These are phyloP conservation scores for Rhododendron ferrugineum DNA, from an alignment of 148 eudicot genomes.

Conservation along the genomic window DNA sequence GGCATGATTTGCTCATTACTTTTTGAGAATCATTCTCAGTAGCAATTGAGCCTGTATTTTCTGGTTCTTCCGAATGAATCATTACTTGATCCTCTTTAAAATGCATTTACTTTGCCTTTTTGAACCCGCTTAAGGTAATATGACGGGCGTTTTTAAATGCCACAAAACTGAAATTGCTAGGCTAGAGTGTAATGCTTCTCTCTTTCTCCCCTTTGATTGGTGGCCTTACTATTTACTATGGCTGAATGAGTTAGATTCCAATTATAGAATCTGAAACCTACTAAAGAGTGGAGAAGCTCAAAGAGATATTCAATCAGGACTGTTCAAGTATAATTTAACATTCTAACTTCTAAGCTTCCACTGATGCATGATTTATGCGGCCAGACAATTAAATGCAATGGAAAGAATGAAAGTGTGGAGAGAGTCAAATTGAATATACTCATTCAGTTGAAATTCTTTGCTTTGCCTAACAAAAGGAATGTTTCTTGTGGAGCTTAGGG, in stretches of 20 bases:
- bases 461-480: background rate
- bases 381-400: too few relatives aligned
- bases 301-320: background rate
- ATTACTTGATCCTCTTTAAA: background rate
- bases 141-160: background rate
- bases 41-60: background rate
- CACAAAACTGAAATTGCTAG: background rate
- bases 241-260: background rate
- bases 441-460: too few relatives aligned
- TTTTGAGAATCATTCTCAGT: background rate
- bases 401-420: too few relatives aligned
- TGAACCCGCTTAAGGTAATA: background rate
- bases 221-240: background rate
- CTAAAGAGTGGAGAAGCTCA: background rate
- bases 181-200: background rate
- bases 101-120: background rate
- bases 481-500: background rate
- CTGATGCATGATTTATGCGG: background rate
- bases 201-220: too few relatives aligned
- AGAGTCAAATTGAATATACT: too few relatives aligned
- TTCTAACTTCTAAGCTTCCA: background rate
- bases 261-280: background rate
- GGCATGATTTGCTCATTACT: background rate
- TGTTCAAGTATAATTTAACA: background rate
- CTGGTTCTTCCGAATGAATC: constrained; percentile 1